Evolutionary conservation across 2,329 filamentous ascomycete species (phyloP).

Genomic region (Penicillium psychrosexuale): DNA sequence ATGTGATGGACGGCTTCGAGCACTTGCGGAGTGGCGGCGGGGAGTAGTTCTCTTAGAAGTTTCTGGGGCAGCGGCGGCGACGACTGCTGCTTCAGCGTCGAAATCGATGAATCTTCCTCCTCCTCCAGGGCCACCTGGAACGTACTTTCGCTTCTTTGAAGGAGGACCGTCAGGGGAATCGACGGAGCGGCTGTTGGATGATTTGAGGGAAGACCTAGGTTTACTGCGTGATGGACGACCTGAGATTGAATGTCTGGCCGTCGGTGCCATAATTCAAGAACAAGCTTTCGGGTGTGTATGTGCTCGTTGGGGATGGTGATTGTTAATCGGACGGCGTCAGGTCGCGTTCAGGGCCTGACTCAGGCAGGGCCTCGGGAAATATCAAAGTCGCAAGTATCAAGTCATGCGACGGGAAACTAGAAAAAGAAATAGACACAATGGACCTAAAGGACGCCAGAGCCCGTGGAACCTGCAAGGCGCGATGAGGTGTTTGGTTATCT

Average conservation of each 20-base stretch:
- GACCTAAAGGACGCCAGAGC: slow-evolving; percentile 4
- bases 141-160: slow-evolving; percentile 70
- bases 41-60: slow-evolving; percentile 21
- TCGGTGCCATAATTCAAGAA: slow-evolving; percentile 31
- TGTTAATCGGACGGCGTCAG: slow-evolving; percentile 20
- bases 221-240: slow-evolving; percentile 29
- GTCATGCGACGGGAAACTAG: background rate
- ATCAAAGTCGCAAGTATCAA: background rate
- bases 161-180: slow-evolving; percentile 56
- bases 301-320: slow-evolving; percentile 15
- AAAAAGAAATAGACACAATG: background rate
- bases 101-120: slow-evolving; percentile 80
- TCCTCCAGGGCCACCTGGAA: slow-evolving; percentile 81
- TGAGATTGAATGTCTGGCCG: slow-evolving; percentile 28
- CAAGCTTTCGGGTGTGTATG: slow-evolving; percentile 8
- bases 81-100: slow-evolving; percentile 52
- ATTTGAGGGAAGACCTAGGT: slow-evolving; percentile 33
- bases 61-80: slow-evolving; percentile 57
- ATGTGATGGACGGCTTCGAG: slow-evolving; percentile 54
- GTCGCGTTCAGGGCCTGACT: slow-evolving; percentile 17
- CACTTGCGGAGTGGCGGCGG: slow-evolving; percentile 47
- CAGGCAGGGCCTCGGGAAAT: background rate
- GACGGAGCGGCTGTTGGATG: slow-evolving; percentile 22
- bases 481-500: slow-evolving; percentile 19
- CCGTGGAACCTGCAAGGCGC: slow-evolving; percentile 2